These are phyloP conservation scores for Claviceps paspali DNA, from an alignment of 2,329 filamentous ascomycete genomes.

Conservation along the genomic window DNA sequence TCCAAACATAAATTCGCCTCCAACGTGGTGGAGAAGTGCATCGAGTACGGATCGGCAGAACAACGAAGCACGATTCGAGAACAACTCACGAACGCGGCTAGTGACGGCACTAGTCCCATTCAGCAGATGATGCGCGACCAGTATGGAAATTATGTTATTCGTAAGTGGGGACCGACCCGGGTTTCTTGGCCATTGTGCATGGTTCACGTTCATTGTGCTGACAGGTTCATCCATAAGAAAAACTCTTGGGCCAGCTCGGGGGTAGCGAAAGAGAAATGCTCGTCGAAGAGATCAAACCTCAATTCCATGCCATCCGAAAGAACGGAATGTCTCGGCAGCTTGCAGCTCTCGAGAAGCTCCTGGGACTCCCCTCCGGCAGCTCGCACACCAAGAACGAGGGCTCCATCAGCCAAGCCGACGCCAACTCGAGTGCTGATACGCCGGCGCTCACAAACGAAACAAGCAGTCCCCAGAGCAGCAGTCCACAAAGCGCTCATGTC, in stretches of 20 bases:
- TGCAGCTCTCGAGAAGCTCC: slow-evolving; percentile 20
- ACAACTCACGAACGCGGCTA: slow-evolving; percentile 42
- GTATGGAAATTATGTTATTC: slow-evolving; percentile 92
- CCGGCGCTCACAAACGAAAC: slow-evolving; percentile 53
- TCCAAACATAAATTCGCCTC: slow-evolving; percentile 96
- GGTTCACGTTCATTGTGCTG: no score
- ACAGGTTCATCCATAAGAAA: slow-evolving; percentile 42
- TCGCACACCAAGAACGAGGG: slow-evolving; percentile 10
- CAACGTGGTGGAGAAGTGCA: slow-evolving; percentile 92
- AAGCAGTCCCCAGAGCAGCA: slow-evolving; percentile 54
- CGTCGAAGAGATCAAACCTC: slow-evolving; percentile 46
- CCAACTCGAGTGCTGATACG: slow-evolving; percentile 42
- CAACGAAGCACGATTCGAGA: slow-evolving; percentile 57
- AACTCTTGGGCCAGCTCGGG: slow-evolving; percentile 51
- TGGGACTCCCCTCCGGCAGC: slow-evolving; percentile 11
- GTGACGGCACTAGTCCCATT: slow-evolving; percentile 55
- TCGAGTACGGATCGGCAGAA: slow-evolving; percentile 52
- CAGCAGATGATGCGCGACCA: slow-evolving; percentile 73
- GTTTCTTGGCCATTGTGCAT: no score
- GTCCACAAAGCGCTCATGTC: slow-evolving; percentile 46
- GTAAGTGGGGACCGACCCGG: no score
- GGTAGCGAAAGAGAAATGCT: slow-evolving; percentile 44
- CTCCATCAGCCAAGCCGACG: slow-evolving; percentile 27
- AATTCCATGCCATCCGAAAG: slow-evolving; percentile 47
- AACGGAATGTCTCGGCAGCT: slow-evolving; percentile 48